Evolutionary conservation across 148 eudicot genomes (phyloP), one percentile per base, ranked within the genome.

Genomic region (Vaccinium vitisidaea): DNA sequence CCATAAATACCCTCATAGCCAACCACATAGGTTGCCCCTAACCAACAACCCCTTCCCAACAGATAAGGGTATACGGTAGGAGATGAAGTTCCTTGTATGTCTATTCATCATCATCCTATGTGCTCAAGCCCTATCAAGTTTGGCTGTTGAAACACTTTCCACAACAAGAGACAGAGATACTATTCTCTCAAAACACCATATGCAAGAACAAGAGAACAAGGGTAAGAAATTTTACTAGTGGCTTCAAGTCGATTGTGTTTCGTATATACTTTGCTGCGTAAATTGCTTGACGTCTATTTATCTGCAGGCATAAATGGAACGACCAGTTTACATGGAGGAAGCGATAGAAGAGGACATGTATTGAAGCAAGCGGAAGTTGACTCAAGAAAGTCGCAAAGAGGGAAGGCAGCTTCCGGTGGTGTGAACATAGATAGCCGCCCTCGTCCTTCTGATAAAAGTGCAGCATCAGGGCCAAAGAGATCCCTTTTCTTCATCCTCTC

Each of bases 371-470:
- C 18, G 23, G 23, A 14, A 55, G 73, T 46, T 25, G 21, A 15
- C 49, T 1, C 39, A 11, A 80, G 5, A 71, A 83, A 43, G 32
- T 49, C 58, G 15, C 80, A 77, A 30, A 23, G 18, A 85, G 84
- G 75, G 54, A 87, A 39, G 73, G 89, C 84, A 8, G 1, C 69
- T 12, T 15, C 75, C 21, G 90, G 90, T 50, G 90, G 85, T 58
- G 87, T 78, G 39, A 86, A 79, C 76, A 9, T 84, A 9, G 83
- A 59, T 71, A 85, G 36, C 43, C 80, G 8, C 19, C 75, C 70
- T 1, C 85, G 25, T 18, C 8, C 58, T 58, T 1, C 50, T 4
- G 30, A 19, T 18, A 82, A 23, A 39, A 65, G 43, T 12, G 87
- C 80, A 58, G 81, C 73, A 8, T 73, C 84, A 21, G 14, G 10